Percentiles rank a stretch among this genome's conserved stretches.
phyloP scores from a whole-genome alignment of 495 filamentous ascomycete species.

The Xylaria intraflava region DNA sequence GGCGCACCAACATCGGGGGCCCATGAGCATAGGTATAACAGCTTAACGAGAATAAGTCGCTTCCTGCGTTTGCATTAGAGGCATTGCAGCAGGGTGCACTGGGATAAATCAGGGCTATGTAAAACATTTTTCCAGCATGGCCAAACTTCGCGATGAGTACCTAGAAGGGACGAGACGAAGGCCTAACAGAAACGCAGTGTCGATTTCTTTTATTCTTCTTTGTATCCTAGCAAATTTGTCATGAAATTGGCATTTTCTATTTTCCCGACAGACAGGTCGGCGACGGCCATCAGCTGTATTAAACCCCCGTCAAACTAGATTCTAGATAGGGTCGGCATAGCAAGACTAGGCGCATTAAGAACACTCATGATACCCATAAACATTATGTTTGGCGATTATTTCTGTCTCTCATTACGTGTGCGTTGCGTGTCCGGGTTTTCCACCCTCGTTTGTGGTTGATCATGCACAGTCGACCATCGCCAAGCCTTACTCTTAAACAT shows the following conservation, averaged over 20 bases:
- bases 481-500: slow-evolving; percentile 5
- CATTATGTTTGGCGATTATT: background rate
- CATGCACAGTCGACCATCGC: no score
- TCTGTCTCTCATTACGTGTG: background rate
- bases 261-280: background rate
- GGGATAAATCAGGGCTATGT: background rate
- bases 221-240: background rate
- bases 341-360: background rate
- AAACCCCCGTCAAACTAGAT: background rate
- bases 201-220: background rate
- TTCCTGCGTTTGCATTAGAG: no score
- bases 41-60: no score
- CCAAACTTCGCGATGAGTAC: no score
- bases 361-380: slow-evolving; percentile 9
- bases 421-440: background rate
- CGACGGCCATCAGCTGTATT: background rate
- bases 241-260: background rate
- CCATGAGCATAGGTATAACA: background rate
- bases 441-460: no score
- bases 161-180: no score
- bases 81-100: no score
- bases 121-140: no score
- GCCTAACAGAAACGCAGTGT: no score
- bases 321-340: background rate
- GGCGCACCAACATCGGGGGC: background rate